phyloP scores from a whole-genome alignment of 2,329 filamentous ascomycete genomes.

The Talaromyces islandicus region DNA sequence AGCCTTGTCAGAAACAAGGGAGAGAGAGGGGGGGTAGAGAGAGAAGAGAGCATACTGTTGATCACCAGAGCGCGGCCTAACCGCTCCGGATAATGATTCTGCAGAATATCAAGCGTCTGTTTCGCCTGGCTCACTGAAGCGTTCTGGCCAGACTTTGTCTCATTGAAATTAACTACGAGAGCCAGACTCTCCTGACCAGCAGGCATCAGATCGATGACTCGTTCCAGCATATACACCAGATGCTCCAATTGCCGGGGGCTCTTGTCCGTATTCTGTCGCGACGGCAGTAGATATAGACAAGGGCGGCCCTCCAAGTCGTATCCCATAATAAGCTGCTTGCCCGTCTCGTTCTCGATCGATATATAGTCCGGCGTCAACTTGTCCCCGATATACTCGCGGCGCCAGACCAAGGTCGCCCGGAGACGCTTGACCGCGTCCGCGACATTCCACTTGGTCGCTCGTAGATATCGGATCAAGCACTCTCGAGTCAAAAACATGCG shows the following conservation, averaged over 20 bases:
- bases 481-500: constrained; percentile 87
- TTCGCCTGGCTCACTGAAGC: constrained; percentile 71
- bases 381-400: constrained; percentile 80
- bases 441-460: constrained; percentile 85
- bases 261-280: constrained; percentile 84
- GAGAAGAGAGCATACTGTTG: constrained; percentile 58
- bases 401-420: constrained; percentile 75
- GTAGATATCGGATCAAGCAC: constrained; percentile 85
- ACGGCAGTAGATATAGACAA: constrained; percentile 85
- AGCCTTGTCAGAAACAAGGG: too few species aligned
- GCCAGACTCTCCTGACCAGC: constrained; percentile 80
- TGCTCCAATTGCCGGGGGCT: constrained; percentile 86
- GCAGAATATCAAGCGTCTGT: constrained; percentile 83
- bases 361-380: constrained; percentile 75
- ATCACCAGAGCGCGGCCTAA: constrained; percentile 83
- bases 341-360: constrained; percentile 89
- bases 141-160: constrained; percentile 67
- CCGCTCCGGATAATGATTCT: constrained; percentile 92
- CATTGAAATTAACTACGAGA: constrained; percentile 87
- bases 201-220: constrained; percentile 79
- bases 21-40: too few species aligned
- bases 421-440: constrained; percentile 72
- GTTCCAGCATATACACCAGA: constrained; percentile 92
- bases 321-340: constrained; percentile 85
- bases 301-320: constrained; percentile 82